phyloP scores from a whole-genome alignment of 345 rosid genomes.

The Anacardium occidentale region DNA sequence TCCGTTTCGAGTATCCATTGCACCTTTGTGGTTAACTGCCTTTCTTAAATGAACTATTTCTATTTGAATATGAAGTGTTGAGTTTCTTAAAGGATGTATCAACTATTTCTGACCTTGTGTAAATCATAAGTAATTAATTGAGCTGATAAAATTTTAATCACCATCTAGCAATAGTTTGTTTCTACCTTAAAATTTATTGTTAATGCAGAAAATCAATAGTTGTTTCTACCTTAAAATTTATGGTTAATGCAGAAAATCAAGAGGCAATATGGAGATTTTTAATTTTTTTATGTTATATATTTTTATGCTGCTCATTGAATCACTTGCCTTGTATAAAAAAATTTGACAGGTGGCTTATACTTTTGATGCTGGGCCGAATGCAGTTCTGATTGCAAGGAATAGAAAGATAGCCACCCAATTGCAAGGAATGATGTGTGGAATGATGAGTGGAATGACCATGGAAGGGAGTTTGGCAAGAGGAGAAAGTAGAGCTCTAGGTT shows the following conservation, averaged over 20 bases:
- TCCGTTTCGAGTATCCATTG: too few relatives aligned
- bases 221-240: too few relatives aligned
- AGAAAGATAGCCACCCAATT: slow-evolving; percentile 66
- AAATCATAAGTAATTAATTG: not conserved
- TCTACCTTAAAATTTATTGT: not conserved
- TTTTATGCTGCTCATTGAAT: not conserved
- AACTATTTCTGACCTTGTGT: not conserved
- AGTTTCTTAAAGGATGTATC: not conserved
- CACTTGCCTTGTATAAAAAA: slow-evolving; percentile 21
- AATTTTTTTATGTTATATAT: not conserved
- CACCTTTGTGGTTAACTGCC: too few relatives aligned
- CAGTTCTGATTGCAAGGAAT: slow-evolving; percentile 70
- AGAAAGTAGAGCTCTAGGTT: too few relatives aligned
- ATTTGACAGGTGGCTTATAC: slow-evolving; percentile 83
- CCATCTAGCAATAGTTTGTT: not conserved
- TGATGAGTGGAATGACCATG: too few relatives aligned
- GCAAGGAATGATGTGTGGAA: too few relatives aligned
- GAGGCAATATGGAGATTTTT: not conserved
- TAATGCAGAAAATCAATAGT: too few relatives aligned
- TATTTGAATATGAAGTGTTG: too few relatives aligned
- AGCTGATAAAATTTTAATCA: not conserved
- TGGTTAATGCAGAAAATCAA: too few relatives aligned
- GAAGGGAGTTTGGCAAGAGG: too few relatives aligned
- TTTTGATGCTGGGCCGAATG: slow-evolving; percentile 96
- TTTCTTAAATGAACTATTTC: too few relatives aligned